These are phyloP conservation scores for Neurospora sp. DNA, from an alignment of 495 filamentous ascomycete genomes.

Conservation along the genomic window DNA sequence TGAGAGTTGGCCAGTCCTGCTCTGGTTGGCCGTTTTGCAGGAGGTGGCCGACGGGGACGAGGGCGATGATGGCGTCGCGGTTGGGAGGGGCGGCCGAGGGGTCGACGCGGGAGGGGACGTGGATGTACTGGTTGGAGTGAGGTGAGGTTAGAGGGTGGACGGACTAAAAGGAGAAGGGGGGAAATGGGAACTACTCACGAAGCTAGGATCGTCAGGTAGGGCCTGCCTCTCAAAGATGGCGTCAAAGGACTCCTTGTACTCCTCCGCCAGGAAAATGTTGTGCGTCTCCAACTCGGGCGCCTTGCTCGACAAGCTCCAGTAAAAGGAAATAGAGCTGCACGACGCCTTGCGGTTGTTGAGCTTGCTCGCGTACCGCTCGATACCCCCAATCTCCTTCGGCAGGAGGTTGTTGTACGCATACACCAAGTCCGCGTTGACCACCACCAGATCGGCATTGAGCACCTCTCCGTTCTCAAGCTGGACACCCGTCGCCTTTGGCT, in stretches of 20 bases:
- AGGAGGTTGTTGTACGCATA: constrained; percentile 62
- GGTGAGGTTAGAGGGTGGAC: not conserved
- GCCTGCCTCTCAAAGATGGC: constrained; percentile 56
- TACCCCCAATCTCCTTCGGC: constrained; percentile 11
- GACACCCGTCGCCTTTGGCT: constrained; percentile 40
- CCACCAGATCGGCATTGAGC: constrained; percentile 48
- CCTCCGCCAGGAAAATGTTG: constrained; percentile 64
- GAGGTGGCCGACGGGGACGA: constrained; percentile 60
- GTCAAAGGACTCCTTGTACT: constrained; percentile 60
- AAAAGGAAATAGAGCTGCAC: constrained; percentile 65
- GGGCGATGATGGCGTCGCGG: constrained; percentile 50
- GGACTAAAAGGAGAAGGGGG: not conserved
- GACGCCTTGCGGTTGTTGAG: constrained; percentile 41
- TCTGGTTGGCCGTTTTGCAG: constrained; percentile 23
- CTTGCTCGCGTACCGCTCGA: constrained; percentile 29
- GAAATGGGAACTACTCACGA: constrained; percentile 18
- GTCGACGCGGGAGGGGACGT: constrained; percentile 58
- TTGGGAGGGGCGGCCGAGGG: constrained; percentile 51
- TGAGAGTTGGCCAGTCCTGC: constrained; percentile 48
- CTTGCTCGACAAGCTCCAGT: constrained; percentile 51
- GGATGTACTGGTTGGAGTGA: constrained; percentile 40
- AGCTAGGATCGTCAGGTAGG: constrained; percentile 53
- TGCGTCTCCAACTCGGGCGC: constrained; percentile 53
- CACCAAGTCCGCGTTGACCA: constrained; percentile 60
- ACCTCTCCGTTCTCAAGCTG: constrained; percentile 39